Evolutionary conservation across 2,329 filamentous ascomycete species (phyloP), one percentile per base, ranked within the genome.

Genomic region (Zymoseptoria brevis): DNA sequence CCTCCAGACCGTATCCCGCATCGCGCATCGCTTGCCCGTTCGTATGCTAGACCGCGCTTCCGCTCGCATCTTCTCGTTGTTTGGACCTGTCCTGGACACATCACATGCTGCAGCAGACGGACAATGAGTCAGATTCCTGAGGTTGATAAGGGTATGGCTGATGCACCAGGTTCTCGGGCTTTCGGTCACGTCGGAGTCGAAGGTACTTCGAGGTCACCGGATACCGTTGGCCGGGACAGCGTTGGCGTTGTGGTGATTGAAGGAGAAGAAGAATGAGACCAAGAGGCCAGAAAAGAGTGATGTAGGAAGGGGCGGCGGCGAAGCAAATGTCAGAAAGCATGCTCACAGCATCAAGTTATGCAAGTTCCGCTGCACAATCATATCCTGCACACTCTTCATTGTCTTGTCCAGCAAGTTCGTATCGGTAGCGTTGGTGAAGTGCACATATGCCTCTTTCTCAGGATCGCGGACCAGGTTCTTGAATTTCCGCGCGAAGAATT

Each of bases 341-440:
- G 60, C 66, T 71, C 68, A 74, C 67, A 74, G 67, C 72, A 80
- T 80, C 62, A 80, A 69, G 51, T 75, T 75, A 64, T 80, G 78
- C 65, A 80, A 72, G 64, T 80, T 80, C 59, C 78, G 76, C 67
- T 80, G 78, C 55, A 80, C 78, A 64, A 80, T 80, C 78, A 80
- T 80, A 64, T 80, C 78, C 66, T 80, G 78, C 54, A 80, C 64
- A 41, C 77, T 79, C 56, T 74, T 75, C 78, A 80, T 80, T 26
- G 78, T 80, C 71, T 79, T 80, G 67, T 80, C 79, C 57, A 75
- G 69, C 59, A 80, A 68, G 67, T 80, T 74, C 53, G 78, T 80
- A 63, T 80, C 78, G 53, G 78, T 80, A 8, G 78, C 78, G 66
- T 80, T 80, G 54, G 78, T 80, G 70, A 76, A 80, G 68, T 80